phyloP scores from a whole-genome alignment of 805 yeast genomes.

The Starmerella sirachaensis region DNA sequence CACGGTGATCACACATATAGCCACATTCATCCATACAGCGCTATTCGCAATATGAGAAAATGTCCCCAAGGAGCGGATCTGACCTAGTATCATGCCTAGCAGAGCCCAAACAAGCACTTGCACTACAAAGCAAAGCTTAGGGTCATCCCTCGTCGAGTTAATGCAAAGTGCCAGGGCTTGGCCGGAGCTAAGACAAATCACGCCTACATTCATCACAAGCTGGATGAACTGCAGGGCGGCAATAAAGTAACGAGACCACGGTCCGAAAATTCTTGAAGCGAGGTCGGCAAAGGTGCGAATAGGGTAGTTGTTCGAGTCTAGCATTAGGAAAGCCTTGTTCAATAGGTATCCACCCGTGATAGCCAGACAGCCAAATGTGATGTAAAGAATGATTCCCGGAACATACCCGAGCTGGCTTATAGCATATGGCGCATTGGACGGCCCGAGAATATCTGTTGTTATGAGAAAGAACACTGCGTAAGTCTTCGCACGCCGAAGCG shows the following conservation, averaged over 20 bases:
- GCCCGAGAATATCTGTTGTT: conserved; percentile 40
- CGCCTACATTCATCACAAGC: conserved; percentile 36
- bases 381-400: conserved; percentile 35
- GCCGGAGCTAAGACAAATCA: conserved; percentile 34
- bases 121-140: conserved; percentile 32
- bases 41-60: conserved; percentile 35
- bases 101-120: conserved; percentile 35
- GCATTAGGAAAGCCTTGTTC: conserved; percentile 29
- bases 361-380: conserved; percentile 34
- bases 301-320: conserved; percentile 37
- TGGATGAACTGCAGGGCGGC: conserved; percentile 34
- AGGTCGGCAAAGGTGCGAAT: conserved; percentile 35
- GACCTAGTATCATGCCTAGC: conserved; percentile 36
- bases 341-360: conserved; percentile 34
- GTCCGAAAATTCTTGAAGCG: conserved; percentile 33
- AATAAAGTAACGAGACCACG: conserved; percentile 27
- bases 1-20: conserved; percentile 36
- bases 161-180: conserved; percentile 34
- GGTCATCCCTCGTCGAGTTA: conserved; percentile 13
- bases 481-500: conserved; percentile 15
- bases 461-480: conserved; percentile 34
- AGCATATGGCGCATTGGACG: conserved; percentile 37
- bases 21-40: conserved; percentile 39
- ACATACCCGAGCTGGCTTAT: conserved; percentile 36
- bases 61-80: conserved; percentile 31